Percentiles rank a stretch among this genome's conserved stretches.
phyloP scores from a whole-genome alignment of 331 rosid genomes.

The Arachis monticola region DNA sequence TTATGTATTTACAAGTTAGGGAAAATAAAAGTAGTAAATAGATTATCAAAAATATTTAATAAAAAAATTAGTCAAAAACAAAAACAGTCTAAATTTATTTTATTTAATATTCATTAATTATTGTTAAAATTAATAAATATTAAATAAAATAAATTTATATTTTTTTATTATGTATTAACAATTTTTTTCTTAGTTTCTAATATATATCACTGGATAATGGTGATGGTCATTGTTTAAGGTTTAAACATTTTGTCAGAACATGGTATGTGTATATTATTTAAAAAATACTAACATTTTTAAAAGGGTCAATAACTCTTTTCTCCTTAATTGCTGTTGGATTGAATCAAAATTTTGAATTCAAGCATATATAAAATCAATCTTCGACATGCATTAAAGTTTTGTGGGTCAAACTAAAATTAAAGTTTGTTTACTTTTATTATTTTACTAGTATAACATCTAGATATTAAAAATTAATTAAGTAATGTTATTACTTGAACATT shows the following conservation, averaged over 20 bases:
- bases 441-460: no score
- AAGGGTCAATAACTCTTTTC: neutral
- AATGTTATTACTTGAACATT: no score
- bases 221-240: neutral
- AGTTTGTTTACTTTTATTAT: neutral
- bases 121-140: no score
- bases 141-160: no score
- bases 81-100: no score
- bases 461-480: no score
- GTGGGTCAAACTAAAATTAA: neutral
- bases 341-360: neutral
- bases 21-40: no score
- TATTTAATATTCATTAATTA: no score
- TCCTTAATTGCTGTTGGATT: constrained; percentile 35
- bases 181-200: constrained; percentile 22
- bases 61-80: no score
- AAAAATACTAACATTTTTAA: constrained; percentile 1
- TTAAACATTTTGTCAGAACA: constrained; percentile 20
- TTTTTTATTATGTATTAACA: no score
- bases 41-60: no score
- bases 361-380: neutral
- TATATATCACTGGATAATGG: neutral
- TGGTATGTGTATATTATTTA: neutral
- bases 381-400: neutral
- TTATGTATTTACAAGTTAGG: no score